Conservation (phyloP, 2,329 filamentous ascomycete species). For the Nemania diffusa region DNA sequence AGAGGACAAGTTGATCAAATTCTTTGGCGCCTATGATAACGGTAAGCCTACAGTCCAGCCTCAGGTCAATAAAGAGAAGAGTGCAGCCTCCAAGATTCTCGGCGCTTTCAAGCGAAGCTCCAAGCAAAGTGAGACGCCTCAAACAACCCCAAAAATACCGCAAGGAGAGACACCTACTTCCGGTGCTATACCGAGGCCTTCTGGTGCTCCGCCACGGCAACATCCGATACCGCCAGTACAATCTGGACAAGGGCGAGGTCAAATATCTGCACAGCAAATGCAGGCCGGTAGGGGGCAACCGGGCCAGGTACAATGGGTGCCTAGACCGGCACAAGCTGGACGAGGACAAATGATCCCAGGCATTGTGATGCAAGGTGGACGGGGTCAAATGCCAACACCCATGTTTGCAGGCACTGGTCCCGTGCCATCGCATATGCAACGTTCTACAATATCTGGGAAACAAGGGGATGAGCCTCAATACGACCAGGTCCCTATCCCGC, state of each 20-base stretch:
- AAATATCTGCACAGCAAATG: conserved; percentile 34
- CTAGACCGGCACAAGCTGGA: conserved; percentile 19
- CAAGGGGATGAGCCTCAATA: conserved; percentile 43
- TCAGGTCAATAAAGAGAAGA: conserved; percentile 45
- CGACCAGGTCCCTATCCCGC: conserved; percentile 49
- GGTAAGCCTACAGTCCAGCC: conserved; percentile 35
- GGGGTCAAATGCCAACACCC: conserved; percentile 37
- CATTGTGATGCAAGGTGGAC: conserved; percentile 32
- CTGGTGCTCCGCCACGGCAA: conserved; percentile 9
- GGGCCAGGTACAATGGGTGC: conserved; percentile 22
- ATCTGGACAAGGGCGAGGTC: conserved; percentile 39
- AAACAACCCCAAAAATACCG: conserved; percentile 36
- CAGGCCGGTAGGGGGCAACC: conserved; percentile 29
- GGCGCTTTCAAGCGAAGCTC: conserved; percentile 46
- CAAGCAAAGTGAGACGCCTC: conserved; percentile 37
- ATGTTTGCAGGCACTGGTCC: conserved; percentile 36
- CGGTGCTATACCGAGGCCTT: neutral
- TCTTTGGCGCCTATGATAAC: conserved; percentile 43
- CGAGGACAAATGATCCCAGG: conserved; percentile 35
- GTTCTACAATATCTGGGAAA: conserved; percentile 28
- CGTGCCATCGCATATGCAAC: conserved; percentile 29
- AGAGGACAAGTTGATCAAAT: conserved; percentile 43
- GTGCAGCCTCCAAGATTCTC: conserved; percentile 46
- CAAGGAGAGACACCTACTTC: conserved; percentile 24
- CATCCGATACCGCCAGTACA: conserved; percentile 23